Base-by-base conservation (phyloP, 495 filamentous ascomycete species). In the Trichoderma erinaceum region DNA sequence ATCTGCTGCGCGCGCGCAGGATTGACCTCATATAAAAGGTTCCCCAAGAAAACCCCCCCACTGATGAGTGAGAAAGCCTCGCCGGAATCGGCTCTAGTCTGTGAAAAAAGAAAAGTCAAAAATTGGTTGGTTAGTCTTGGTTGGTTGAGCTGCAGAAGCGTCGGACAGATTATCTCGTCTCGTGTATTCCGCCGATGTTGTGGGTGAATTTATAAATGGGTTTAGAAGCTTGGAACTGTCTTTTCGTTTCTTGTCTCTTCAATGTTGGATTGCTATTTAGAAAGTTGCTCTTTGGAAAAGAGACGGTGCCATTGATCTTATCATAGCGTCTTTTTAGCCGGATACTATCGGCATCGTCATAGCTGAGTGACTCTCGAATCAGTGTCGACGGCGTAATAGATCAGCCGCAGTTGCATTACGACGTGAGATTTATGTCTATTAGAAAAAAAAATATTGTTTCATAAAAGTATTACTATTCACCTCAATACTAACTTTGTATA, bases 261-360 rank as follows among this genome's bases (percentile, higher is more conserved):
- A 15, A 13, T 61, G 56, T 10, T 61, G 3, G 25, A 32, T 29
- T 29, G 56, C 44, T n/a, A 61, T 35, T 13, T 29, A 4, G 27
- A 32, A 61, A 61, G 10, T 27, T 32, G 12, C 13, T 12, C 10
- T 32, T 32, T 61, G 23, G 29, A 21, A 16, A 61, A 61, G n/a
- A 61, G 56, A 29, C 56, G 56, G 56, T 32, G 56, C 27, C 56
- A 16, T 61, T 27, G 27, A 32, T 61, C 25, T 61, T 61, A 61
- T 61, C 56, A 61, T 61, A 61, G 56, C 56, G 56, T 61, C 56
- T 61, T 61, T 61, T 32, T 61, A 61, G 27, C 56, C 56, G 56
- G 56, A 61, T 61, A 61, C 27, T 61, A 61, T 61, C 56, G 56
- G 56, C 56, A 61, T 27, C 56, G 56, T 18, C 56, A 48, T 48